Percentiles rank a stretch among this genome's conserved stretches.
Conservation (phyloP, 768 basidiomycete genomes). For the Porpolomopsis calyptriformis region DNA sequence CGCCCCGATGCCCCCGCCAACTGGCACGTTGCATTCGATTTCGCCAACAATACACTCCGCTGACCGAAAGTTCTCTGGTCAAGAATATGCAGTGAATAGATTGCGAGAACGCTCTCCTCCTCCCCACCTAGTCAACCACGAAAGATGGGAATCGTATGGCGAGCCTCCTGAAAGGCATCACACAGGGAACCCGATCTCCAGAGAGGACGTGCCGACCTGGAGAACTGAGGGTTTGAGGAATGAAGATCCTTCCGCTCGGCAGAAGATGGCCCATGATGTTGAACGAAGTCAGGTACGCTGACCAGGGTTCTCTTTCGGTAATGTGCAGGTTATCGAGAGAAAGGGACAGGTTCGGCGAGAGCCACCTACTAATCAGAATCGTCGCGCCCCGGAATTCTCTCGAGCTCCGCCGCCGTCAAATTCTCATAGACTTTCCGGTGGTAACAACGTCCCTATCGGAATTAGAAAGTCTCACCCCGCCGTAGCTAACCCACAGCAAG, state of each 20-base stretch:
- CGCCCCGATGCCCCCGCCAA: not conserved
- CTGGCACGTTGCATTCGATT: slow-evolving; percentile 10
- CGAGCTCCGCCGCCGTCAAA: slow-evolving; percentile 12
- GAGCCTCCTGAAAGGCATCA: not conserved
- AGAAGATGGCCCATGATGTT: not conserved
- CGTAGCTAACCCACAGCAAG: slow-evolving; percentile 8
- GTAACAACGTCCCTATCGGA: slow-evolving; percentile 31
- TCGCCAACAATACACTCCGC: not conserved
- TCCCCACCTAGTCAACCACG: slow-evolving; percentile 1
- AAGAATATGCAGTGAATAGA: not conserved
- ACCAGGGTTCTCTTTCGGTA: not conserved
- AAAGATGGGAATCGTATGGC: slow-evolving; percentile 3
- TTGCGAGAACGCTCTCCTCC: slow-evolving; percentile 10
- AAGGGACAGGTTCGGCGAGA: slow-evolving; percentile 1
- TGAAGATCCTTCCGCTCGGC: slow-evolving; percentile 2
- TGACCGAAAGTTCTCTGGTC: not conserved
- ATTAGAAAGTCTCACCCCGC: slow-evolving; percentile 14
- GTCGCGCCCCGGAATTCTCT: slow-evolving; percentile 15
- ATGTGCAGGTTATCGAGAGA: not conserved
- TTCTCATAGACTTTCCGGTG: slow-evolving; percentile 19
- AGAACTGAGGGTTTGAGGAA: not conserved
- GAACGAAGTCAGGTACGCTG: slow-evolving; percentile 2
- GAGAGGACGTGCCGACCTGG: slow-evolving; percentile 3
- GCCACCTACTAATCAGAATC: not conserved
- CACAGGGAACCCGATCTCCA: not conserved